Conservation (phyloP, 2,329 filamentous ascomycete species). For the Penicillium olsonii region DNA sequence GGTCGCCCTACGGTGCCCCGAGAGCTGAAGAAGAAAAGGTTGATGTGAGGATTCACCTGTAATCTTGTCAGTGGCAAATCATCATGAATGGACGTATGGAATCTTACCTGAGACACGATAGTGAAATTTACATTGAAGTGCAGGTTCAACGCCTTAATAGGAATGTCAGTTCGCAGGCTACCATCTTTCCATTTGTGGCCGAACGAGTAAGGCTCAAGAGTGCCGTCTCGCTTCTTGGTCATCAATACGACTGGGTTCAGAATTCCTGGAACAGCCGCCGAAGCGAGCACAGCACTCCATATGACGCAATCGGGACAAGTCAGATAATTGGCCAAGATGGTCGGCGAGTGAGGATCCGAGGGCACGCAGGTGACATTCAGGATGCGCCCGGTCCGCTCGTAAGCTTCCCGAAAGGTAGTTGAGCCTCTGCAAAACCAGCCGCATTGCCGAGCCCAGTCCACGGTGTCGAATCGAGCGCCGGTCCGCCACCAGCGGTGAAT, state of each 20-base stretch:
- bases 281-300: constrained; percentile 94
- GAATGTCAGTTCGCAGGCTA: constrained; percentile 89
- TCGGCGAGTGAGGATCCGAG: constrained; percentile 88
- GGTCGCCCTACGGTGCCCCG: constrained; percentile 88
- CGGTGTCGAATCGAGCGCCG: constrained; percentile 87
- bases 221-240: constrained; percentile 77
- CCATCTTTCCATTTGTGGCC: constrained; percentile 99
- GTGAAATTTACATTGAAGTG: constrained; percentile 99
- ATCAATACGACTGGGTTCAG: constrained; percentile 93
- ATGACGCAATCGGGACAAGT: constrained; percentile 96
- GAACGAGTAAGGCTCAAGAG: constrained; percentile 85
- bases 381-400: constrained; percentile 88
- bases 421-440: constrained; percentile 90
- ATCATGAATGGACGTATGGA: constrained; percentile 29
- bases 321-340: constrained; percentile 92
- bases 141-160: constrained; percentile 87
- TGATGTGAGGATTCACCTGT: constrained; percentile 95
- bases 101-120: constrained; percentile 66
- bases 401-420: constrained; percentile 92
- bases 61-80: constrained; percentile 32
- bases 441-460: constrained; percentile 84
- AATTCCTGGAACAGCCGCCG: constrained; percentile 93
- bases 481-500: constrained; percentile 84
- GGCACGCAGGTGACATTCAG: constrained; percentile 96
- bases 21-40: constrained; percentile 97